Evolutionary conservation across 768 basidiomycete species (phyloP).

Genomic region (Rhizopogon vinicolor): DNA sequence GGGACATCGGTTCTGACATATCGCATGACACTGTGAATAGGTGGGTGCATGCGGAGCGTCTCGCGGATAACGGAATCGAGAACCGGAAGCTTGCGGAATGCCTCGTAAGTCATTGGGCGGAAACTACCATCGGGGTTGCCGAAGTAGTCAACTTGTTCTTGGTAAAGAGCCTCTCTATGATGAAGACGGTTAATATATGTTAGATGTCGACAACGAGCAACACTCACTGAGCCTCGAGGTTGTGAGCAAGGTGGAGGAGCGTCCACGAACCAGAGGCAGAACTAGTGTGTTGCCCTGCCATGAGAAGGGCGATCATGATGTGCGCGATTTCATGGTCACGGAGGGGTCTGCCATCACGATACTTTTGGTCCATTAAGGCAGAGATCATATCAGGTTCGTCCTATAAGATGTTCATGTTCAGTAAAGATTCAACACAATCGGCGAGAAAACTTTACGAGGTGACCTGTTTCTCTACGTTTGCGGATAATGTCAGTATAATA

Average conservation of each 20-base stretch:
- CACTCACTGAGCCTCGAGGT: constrained; percentile 69
- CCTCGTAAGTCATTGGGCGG: constrained; percentile 80
- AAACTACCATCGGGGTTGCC: constrained; percentile 76
- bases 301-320: constrained; percentile 97
- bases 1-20: constrained; percentile 83
- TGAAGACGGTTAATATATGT: not conserved
- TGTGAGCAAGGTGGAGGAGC: constrained; percentile 79
- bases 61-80: constrained; percentile 91
- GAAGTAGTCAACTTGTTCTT: constrained; percentile 86
- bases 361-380: constrained; percentile 77
- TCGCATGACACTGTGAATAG: constrained; percentile 94
- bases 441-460: constrained; percentile 25
- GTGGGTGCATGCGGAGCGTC: constrained; percentile 89
- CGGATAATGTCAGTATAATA: constrained; percentile 89
- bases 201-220: not conserved
- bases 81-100: constrained; percentile 75
- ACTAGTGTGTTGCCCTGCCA: constrained; percentile 99
- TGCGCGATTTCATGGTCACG: constrained; percentile 93
- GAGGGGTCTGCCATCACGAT: constrained; percentile 74
- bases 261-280: constrained; percentile 91
- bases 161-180: constrained; percentile 71
- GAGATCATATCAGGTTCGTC: constrained; percentile 91
- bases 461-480: constrained; percentile 53
- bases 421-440: not conserved
- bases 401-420: constrained; percentile 27